Percentiles rank a stretch among this genome's conserved stretches.
These are phyloP conservation scores for Annulohypoxylon stygium DNA, from an alignment of 495 filamentous ascomycete species.

Conservation along the genomic window DNA sequence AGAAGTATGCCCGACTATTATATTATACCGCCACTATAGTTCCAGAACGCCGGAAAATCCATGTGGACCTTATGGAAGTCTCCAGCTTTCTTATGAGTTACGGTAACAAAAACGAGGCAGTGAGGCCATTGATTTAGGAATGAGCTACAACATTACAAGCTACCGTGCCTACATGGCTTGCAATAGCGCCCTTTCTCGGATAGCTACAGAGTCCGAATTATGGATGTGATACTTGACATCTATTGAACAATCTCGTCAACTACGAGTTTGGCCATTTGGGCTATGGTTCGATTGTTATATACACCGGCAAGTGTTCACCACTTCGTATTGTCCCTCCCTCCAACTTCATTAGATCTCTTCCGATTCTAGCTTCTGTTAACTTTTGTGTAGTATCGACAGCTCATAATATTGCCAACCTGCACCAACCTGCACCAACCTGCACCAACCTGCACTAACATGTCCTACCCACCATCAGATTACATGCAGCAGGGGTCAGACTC, in stretches of 20 bases:
- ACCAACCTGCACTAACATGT: conserved; percentile 32
- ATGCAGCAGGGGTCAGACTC: conserved; percentile 32
- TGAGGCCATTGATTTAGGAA: neutral
- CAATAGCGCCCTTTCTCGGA: conserved; percentile 4
- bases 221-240: neutral
- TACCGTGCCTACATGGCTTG: neutral
- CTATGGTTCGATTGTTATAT: conserved; percentile 9
- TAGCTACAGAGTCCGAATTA: neutral
- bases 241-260: neutral
- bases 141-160: neutral
- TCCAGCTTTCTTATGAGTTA: neutral
- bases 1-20: conserved; percentile 15
- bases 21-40: conserved; percentile 18
- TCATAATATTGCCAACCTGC: conserved; percentile 28
- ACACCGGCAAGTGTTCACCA: neutral
- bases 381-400: conserved; percentile 37
- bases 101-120: neutral
- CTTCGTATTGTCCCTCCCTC: conserved; percentile 18
- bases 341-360: conserved; percentile 3
- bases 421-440: conserved; percentile 28
- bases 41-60: conserved; percentile 15
- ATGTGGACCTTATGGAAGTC: neutral
- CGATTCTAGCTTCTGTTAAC: conserved; percentile 20
- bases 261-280: neutral
- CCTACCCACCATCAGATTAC: conserved; percentile 43